Evolutionary conservation across 768 basidiomycete genomes (phyloP), one percentile per base, ranked within the genome.

Genomic region (Candolleomyces efflorescens): DNA sequence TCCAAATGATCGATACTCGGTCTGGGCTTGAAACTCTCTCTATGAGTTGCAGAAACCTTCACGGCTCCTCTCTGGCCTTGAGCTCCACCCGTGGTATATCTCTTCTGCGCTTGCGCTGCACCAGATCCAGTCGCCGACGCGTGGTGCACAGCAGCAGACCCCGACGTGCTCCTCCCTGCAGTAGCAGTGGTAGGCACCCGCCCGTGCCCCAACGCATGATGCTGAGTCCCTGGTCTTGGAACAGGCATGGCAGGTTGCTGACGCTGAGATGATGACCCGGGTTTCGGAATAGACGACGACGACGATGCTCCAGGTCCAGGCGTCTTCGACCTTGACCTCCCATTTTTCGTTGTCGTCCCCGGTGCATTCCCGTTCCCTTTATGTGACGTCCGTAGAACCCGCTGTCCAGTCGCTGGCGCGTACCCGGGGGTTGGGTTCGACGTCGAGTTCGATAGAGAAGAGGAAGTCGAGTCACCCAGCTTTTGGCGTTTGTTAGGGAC

Each of bases 11-110:
- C 90, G 18, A 84, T 70, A 63, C 90, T 92, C 44, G 89, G 82
- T 37, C 92, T 77, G 10, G 92, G 92, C 67, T 83, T 89, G 70
- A 93, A 94, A 69, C 90, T 93, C 73, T 93, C 90, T 61, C 87
- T 78, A 17, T 17, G 17, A 59, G 79, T 71, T 41, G 82, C 81
- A 52, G 83, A 72, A 41, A 78, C 70, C 27, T 79, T 78, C 64
- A 84, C 86, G 43, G 32, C 56, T 56, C 44, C 59, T 62, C 24
- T 59, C 54, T 9, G 62, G 60, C 51, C 72, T 15, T 17, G 17
- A 43, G 10, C 64, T 12, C 68, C 71, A 26, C 61, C 68, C 61
- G 60, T 68, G 32, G 59, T 53, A 17, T 64, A 49, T 23, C 63
- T 53, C 41, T 65, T 62, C 24, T 58, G 50, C 57, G 64, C 64